phyloP scores from a whole-genome alignment of 768 basidiomycete genomes.

The Tylopilus subfusipes region DNA sequence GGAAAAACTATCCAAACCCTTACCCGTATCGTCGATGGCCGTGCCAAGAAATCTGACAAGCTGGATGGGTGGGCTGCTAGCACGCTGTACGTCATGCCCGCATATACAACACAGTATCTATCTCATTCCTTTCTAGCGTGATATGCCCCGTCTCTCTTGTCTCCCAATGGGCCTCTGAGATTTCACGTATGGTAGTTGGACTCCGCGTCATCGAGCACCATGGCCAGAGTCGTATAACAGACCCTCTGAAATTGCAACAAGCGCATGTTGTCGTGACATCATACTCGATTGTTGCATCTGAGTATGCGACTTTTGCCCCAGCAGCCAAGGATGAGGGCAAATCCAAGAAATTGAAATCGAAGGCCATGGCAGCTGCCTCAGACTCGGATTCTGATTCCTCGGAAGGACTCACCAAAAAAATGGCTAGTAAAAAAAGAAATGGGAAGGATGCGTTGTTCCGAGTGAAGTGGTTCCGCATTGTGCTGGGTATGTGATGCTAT shows the following conservation, averaged over 20 bases:
- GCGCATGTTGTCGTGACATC: slow-evolving; percentile 83
- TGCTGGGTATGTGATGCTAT: slow-evolving; percentile 57
- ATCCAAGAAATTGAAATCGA: slow-evolving; percentile 39
- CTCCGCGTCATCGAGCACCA: slow-evolving; percentile 82
- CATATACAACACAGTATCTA: background rate
- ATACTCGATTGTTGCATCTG: slow-evolving; percentile 79
- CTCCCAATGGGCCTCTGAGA: slow-evolving; percentile 88
- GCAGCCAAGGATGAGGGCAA: slow-evolving; percentile 55
- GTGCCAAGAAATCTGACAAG: slow-evolving; percentile 64
- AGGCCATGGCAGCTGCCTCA: slow-evolving; percentile 25
- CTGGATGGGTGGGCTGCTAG: slow-evolving; percentile 67
- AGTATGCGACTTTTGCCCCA: slow-evolving; percentile 55
- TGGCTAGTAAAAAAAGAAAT: slow-evolving; percentile 41
- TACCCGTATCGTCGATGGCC: slow-evolving; percentile 80
- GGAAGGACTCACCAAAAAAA: slow-evolving; percentile 37
- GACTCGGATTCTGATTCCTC: slow-evolving; percentile 36
- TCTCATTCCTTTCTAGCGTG: slow-evolving; percentile 49
- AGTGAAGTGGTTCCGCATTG: slow-evolving; percentile 79
- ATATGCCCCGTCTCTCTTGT: slow-evolving; percentile 86
- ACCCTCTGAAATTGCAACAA: slow-evolving; percentile 48
- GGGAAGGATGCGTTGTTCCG: slow-evolving; percentile 66
- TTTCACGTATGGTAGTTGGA: slow-evolving; percentile 62
- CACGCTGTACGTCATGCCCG: slow-evolving; percentile 51
- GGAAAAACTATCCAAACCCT: slow-evolving; percentile 93
- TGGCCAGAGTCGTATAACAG: slow-evolving; percentile 68